Evolutionary conservation across 2,329 filamentous ascomycete genomes (phyloP).

Genomic region (Pseudofabraea citricarpa): DNA sequence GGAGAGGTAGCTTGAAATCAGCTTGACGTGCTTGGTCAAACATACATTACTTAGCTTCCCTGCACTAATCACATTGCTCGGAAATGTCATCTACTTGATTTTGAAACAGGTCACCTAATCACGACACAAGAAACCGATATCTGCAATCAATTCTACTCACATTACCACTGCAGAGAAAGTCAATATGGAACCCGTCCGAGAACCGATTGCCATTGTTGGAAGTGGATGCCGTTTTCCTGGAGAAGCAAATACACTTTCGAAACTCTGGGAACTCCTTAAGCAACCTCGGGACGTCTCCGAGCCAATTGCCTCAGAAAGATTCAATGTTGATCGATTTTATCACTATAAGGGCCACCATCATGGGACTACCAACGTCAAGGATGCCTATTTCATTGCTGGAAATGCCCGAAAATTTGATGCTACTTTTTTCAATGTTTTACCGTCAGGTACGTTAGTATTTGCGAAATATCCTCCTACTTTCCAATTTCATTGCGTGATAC

Average conservation of each 20-base stretch:
- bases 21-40: no score
- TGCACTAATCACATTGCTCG: no score
- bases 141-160: background rate
- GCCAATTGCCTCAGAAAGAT: slow-evolving; percentile 23
- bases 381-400: background rate
- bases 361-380: background rate
- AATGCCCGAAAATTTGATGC: slow-evolving; percentile 11
- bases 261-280: slow-evolving; percentile 42
- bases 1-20: no score
- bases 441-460: background rate
- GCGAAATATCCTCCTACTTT: background rate
- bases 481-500: background rate
- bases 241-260: slow-evolving; percentile 33
- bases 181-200: background rate
- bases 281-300: slow-evolving; percentile 42
- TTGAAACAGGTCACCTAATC: no score
- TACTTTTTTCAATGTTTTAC: slow-evolving; percentile 13
- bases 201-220: slow-evolving; percentile 28
- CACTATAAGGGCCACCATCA: slow-evolving; percentile 31
- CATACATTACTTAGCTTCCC: no score
- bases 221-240: slow-evolving; percentile 32
- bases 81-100: no score
- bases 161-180: background rate
- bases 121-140: background rate
- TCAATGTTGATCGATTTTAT: slow-evolving; percentile 47